Evolutionary conservation across 2,329 filamentous ascomycete species (phyloP).

Genomic region (Pleoardoris graminearum): DNA sequence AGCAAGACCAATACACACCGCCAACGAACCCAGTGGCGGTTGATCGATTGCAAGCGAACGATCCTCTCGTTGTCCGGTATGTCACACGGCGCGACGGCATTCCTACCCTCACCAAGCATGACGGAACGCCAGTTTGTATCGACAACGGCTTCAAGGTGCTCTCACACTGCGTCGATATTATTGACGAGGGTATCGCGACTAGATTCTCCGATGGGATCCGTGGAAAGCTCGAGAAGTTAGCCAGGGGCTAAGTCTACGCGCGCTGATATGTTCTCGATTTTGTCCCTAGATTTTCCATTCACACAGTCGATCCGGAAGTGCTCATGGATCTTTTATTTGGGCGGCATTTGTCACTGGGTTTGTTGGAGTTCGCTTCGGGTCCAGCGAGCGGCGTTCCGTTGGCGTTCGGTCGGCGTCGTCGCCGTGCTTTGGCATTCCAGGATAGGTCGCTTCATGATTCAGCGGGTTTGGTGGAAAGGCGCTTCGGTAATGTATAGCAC

Average conservation of each 20-base stretch:
- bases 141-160: conserved; percentile 55
- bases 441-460: background rate
- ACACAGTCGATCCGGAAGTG: conserved; percentile 19
- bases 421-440: background rate
- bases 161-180: conserved; percentile 56
- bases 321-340: conserved; percentile 17
- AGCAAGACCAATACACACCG: conserved; percentile 41
- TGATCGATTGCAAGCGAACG: conserved; percentile 55
- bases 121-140: conserved; percentile 53
- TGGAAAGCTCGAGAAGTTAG: conserved; percentile 56
- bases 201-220: conserved; percentile 60
- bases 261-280: conserved; percentile 16
- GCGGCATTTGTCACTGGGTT: conserved; percentile 1
- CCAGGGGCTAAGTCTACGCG: conserved; percentile 29
- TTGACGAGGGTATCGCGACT: conserved; percentile 57
- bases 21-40: conserved; percentile 52
- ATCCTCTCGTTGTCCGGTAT: conserved; percentile 56
- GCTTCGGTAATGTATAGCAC: conserved; percentile 38
- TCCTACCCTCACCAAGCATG: conserved; percentile 56
- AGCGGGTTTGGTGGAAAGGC: background rate
- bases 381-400: background rate
- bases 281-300: conserved; percentile 15
- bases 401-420: background rate
- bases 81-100: conserved; percentile 58
- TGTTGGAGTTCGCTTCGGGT: background rate